Base-by-base conservation (phyloP, 139 green algal species). In the Diplosphaera chodatii region DNA sequence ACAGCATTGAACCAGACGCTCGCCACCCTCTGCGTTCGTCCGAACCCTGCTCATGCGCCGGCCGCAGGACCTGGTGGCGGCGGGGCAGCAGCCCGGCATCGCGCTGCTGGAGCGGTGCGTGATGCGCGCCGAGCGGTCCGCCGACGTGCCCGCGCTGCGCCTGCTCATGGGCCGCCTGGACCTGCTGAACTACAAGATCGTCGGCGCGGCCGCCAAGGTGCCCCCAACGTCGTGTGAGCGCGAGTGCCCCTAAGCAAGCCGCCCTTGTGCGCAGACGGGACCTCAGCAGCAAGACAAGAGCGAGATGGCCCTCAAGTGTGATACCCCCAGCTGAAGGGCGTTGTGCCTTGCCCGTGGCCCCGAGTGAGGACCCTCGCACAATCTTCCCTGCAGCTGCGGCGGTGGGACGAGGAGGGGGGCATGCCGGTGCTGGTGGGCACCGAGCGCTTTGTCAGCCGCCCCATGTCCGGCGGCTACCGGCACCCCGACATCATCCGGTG, bases 191-290 rank as follows among this genome's bases (percentile, higher is more conserved):
- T 78, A 78, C 40, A 68, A 68, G 56, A 70, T 74, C 3, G 62
- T 78, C 29, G 73, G 73, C 10, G 16, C 71, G n/a, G 73, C 72
- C 27, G 73, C 73, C 55, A 73, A 71, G 72, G 72, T 77, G 72
- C 18, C n/a, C n/a, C n/a, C n/a, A n/a, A n/a, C n/a, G n/a, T n/a
- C n/a, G n/a, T n/a, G n/a, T n/a, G n/a, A n/a, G n/a, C n/a, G n/a
- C n/a, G n/a, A n/a, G n/a, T n/a, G n/a, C n/a, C n/a, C n/a, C n/a
- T n/a, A n/a, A n/a, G n/a, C n/a, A n/a, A n/a, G n/a, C n/a, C n/a
- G n/a, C n/a, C n/a, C n/a, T n/a, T n/a, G n/a, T n/a, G n/a, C n/a
- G n/a, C n/a, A n/a, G n/a, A n/a, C n/a, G n/a, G n/a, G n/a, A n/a
- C n/a, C n/a, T n/a, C n/a, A n/a, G n/a, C n/a, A n/a, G n/a, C n/a